Conservation (phyloP, 2,329 filamentous ascomycete species). For the Sporothrix brasiliensis region DNA sequence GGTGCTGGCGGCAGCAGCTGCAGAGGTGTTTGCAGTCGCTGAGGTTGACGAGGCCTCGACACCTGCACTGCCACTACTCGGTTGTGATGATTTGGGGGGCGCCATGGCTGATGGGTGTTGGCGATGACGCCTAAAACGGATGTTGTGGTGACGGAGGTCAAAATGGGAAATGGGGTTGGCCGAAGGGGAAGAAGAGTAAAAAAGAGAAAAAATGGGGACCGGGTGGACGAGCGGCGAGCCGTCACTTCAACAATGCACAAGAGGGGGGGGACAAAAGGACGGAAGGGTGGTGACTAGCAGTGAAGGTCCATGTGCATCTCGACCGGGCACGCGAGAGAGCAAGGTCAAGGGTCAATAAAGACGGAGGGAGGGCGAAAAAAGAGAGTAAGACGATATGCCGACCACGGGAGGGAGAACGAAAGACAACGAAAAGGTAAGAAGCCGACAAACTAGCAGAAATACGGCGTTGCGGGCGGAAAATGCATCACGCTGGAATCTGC, state of each 20-base stretch:
- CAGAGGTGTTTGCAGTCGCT: slow-evolving; percentile 11
- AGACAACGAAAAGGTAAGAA: slow-evolving; percentile 4
- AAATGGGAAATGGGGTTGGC: neutral
- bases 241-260: neutral
- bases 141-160: slow-evolving; percentile 16
- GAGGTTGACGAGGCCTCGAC: slow-evolving; percentile 18
- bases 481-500: slow-evolving; percentile 23
- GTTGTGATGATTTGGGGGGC: slow-evolving; percentile 33
- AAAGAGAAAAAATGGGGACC: neutral
- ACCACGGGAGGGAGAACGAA: neutral
- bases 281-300: slow-evolving; percentile 8
- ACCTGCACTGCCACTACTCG: slow-evolving; percentile 24
- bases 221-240: neutral
- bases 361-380: slow-evolving; percentile 20
- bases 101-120: slow-evolving; percentile 30
- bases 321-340: neutral
- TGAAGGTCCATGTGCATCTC: slow-evolving; percentile 9
- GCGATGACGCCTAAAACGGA: slow-evolving; percentile 26
- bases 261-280: slow-evolving; percentile 18
- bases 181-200: neutral
- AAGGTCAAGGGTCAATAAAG: neutral
- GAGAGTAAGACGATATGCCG: neutral
- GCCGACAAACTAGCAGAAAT: slow-evolving; percentile 14
- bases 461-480: slow-evolving; percentile 9
- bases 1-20: slow-evolving; percentile 21